Evolutionary conservation across 225 moss, liverwort and hornwort genomes (phyloP), one percentile per base, ranked within the genome.

Genomic region (Antitrichia curtipendula): DNA sequence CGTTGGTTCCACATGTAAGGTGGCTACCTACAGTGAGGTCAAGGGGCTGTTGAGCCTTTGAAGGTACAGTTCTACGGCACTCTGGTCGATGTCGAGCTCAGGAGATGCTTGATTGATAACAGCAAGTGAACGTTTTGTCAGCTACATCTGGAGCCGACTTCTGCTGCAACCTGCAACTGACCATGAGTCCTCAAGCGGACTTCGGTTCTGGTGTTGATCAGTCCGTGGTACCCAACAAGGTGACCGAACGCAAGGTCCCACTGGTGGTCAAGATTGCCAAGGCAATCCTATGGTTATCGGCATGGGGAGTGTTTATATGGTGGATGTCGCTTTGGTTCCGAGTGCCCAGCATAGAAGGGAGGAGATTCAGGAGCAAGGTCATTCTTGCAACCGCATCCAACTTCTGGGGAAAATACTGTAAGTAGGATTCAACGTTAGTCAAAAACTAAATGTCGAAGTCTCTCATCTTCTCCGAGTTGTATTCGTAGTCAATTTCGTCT

Each of bases 301-400:
- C 88, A 56, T 87, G 93, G 88, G 88, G 65, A 38, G 27, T 91
- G 8, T n/a, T 85, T 4, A 78, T 93, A 16, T 90, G 91, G 91
- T 93, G 93, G 93, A 34, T 90, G 22, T 23, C 87, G 49, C 75
- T 91, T n/a, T 93, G 90, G 91, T 91, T 83, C 83, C 76, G 79
- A 34, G 0, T 88, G 45, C 89, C 91, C 22, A 87, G 64, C 57
- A 8, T 3, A 11, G 86, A 85, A 82, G 90, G 90, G 43, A 90
- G 9, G 61, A 79, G 13, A 13, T 91, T 84, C 52, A 90, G 43
- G 80, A 54, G 4, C 34, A 9, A 43, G 9, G 54, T 62, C 32
- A 22, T 43, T 31, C 20, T 12, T 38, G 81, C 20, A 16, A 50
- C 85, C 74, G 7, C 23, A 22, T 87, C 87, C 58, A 13, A n/a